Conservation (phyloP, 2,329 filamentous ascomycete species). For the Pseudogymnoascus sp. region DNA sequence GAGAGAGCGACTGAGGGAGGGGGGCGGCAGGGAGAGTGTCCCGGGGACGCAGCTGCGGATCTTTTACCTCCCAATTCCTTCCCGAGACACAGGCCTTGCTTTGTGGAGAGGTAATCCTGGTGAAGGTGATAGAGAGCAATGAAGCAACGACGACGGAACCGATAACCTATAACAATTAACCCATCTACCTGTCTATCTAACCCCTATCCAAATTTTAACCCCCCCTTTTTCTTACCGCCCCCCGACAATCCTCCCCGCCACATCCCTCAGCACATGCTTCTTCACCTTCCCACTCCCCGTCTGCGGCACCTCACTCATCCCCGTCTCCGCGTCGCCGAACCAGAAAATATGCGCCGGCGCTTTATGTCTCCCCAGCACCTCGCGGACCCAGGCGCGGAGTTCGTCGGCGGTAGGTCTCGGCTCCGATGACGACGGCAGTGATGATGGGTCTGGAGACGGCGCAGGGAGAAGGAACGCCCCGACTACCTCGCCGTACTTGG, state of each 20-base stretch:
- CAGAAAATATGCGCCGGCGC: conserved; percentile 68
- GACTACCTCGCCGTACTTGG: conserved; percentile 67
- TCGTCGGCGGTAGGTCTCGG: conserved; percentile 40
- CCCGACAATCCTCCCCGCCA: conserved; percentile 17
- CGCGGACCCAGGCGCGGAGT: conserved; percentile 53
- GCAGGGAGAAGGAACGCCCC: conserved; percentile 49
- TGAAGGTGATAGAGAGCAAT: too few relatives aligned
- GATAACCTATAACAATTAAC: too few relatives aligned
- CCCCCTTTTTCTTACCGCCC: conserved; percentile 6
- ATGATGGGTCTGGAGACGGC: conserved; percentile 21
- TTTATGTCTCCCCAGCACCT: conserved; percentile 56
- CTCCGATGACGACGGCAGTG: conserved; percentile 9
- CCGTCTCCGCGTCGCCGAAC: conserved; percentile 53
- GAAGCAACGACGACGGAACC: too few relatives aligned
- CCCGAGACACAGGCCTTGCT: too few relatives aligned
- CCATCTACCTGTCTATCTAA: too few relatives aligned
- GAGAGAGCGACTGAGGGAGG: too few relatives aligned
- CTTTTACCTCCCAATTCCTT: too few relatives aligned
- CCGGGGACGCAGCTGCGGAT: too few relatives aligned
- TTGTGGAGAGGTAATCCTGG: too few relatives aligned
- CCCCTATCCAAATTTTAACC: background rate
- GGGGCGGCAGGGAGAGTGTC: too few relatives aligned
- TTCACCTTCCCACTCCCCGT: conserved; percentile 67
- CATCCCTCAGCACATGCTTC: too few relatives aligned
- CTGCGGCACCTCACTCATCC: conserved; percentile 45